Conservation (phyloP, 768 basidiomycete genomes). For the Xerocomus brunneocitrinus region DNA sequence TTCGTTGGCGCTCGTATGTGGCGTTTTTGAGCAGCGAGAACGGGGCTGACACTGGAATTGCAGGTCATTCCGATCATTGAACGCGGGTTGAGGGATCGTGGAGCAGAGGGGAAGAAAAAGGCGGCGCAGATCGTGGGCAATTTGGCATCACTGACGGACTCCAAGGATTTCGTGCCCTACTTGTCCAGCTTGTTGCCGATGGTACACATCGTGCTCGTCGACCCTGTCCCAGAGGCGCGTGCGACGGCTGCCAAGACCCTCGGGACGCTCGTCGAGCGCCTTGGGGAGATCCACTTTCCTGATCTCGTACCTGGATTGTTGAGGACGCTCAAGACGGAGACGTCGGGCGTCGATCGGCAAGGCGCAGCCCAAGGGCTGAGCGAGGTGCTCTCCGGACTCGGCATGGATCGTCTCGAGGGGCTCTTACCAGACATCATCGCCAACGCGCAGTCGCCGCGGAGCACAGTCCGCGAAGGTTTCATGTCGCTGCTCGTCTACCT, state of each 20-base stretch:
- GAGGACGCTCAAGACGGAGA: constrained; percentile 85
- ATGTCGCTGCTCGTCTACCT: constrained; percentile 96
- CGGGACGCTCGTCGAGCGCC: constrained; percentile 92
- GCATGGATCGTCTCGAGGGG: constrained; percentile 96
- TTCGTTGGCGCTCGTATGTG: constrained; percentile 80
- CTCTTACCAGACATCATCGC: constrained; percentile 90
- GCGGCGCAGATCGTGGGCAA: constrained; percentile 98
- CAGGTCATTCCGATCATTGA: constrained; percentile 95
- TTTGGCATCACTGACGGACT: constrained; percentile 81
- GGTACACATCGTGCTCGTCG: constrained; percentile 88
- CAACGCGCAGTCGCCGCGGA: constrained; percentile 83
- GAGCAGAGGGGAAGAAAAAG: constrained; percentile 92
- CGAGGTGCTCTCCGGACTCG: constrained; percentile 91
- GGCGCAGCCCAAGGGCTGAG: constrained; percentile 96
- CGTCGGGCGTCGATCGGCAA: constrained; percentile 93
- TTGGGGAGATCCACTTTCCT: constrained; percentile 94
- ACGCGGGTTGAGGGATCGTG: constrained; percentile 84
- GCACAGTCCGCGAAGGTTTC: constrained; percentile 95
- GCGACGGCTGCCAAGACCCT: constrained; percentile 96
- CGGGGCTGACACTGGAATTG: background rate
- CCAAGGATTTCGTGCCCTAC: constrained; percentile 93
- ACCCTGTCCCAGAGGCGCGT: constrained; percentile 96
- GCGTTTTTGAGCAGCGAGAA: background rate
- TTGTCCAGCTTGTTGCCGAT: constrained; percentile 83
- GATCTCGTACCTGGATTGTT: constrained; percentile 89